These are phyloP conservation scores for Tephrocybe sp. DNA, from an alignment of 768 basidiomycete genomes.

Conservation along the genomic window DNA sequence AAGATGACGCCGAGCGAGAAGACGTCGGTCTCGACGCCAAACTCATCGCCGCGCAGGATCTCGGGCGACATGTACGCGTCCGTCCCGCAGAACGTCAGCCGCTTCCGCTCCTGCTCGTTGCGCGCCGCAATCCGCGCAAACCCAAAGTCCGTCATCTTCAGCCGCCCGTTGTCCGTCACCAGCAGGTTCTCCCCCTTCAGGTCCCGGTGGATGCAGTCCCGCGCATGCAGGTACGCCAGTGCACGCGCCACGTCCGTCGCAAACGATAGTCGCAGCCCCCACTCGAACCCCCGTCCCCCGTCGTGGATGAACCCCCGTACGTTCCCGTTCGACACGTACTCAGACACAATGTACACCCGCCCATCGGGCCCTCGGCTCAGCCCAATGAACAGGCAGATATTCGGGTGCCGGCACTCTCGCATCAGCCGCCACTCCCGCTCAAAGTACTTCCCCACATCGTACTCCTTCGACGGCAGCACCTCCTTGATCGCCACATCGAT, in stretches of 20 bases:
- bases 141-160: conserved; percentile 99
- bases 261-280: conserved; percentile 92
- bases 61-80: conserved; percentile 98
- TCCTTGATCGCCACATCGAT: conserved; percentile 97
- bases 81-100: conserved; percentile 86
- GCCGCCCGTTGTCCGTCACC: conserved; percentile 89
- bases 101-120: conserved; percentile 85
- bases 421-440: conserved; percentile 98
- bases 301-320: conserved; percentile 90
- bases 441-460: conserved; percentile 97
- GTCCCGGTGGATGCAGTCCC: conserved; percentile 87
- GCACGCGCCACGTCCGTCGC: conserved; percentile 93
- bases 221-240: conserved; percentile 95
- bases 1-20: conserved; percentile 94
- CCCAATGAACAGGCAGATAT: conserved; percentile 92
- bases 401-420: conserved; percentile 93
- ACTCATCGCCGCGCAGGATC: conserved; percentile 87
- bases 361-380: conserved; percentile 78
- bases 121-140: conserved; percentile 93
- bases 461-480: conserved; percentile 86
- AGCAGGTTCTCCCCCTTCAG: conserved; percentile 97
- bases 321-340: conserved; percentile 93
- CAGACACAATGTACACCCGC: conserved; percentile 93
- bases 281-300: conserved; percentile 81
- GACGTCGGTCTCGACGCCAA: conserved; percentile 91